Conservation (phyloP, 148 eudicot species). For the Arbutus unedo region DNA sequence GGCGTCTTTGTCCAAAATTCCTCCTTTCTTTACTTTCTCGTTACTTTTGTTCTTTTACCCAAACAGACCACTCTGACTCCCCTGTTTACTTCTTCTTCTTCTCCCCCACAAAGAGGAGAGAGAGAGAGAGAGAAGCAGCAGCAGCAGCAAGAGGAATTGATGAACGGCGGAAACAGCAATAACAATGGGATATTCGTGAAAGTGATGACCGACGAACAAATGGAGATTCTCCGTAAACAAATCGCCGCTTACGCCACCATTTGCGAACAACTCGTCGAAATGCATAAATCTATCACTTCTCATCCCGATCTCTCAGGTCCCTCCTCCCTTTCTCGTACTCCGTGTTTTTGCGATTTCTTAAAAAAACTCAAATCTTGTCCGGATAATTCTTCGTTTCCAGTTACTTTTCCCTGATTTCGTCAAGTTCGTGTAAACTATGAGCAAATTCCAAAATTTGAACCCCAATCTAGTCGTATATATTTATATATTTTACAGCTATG, state of each 20-base stretch:
- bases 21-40: constrained; percentile 28
- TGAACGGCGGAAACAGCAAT: not conserved
- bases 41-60: constrained; percentile 15
- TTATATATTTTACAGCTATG: too few relatives aligned
- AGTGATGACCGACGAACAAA: constrained; percentile 92
- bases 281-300: constrained; percentile 70
- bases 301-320: constrained; percentile 82
- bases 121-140: not conserved
- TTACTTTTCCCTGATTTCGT: too few relatives aligned
- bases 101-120: not conserved
- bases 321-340: not conserved
- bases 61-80: not conserved
- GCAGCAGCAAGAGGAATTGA: constrained; percentile 4
- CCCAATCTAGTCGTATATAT: too few relatives aligned
- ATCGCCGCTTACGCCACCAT: constrained; percentile 82
- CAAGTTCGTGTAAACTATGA: too few relatives aligned
- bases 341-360: too few relatives aligned
- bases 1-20: constrained; percentile 1
- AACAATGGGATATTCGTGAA: constrained; percentile 58
- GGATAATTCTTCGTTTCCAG: too few relatives aligned
- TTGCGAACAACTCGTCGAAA: constrained; percentile 84
- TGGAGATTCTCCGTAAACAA: constrained; percentile 73
- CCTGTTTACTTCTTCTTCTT: not conserved
- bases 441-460: too few relatives aligned
- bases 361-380: too few relatives aligned